Evolutionary conservation across 768 basidiomycete genomes (phyloP).

Genomic region (Leccinum subtestaceum): DNA sequence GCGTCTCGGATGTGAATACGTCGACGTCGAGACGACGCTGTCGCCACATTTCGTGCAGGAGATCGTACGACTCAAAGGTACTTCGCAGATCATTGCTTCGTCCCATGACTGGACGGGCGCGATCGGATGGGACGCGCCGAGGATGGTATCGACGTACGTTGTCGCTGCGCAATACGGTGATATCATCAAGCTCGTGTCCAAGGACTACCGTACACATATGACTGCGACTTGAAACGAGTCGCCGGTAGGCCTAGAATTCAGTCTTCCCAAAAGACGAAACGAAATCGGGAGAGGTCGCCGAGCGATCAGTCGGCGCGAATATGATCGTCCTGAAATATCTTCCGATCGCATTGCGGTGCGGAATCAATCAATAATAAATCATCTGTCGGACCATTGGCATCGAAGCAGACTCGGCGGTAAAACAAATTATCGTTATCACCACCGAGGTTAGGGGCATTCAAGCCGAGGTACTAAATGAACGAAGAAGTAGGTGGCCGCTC

Average conservation of each 20-base stretch:
- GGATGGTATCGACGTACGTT: no score
- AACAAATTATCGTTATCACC: constrained; percentile 2
- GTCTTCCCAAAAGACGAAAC: not conserved
- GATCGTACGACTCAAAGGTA: no score
- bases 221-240: no score
- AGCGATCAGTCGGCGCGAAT: not conserved
- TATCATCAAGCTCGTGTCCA: no score
- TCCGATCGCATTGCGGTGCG: not conserved
- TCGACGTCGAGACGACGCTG: constrained; percentile 67
- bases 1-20: constrained; percentile 83
- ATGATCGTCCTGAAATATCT: not conserved
- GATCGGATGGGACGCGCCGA: no score
- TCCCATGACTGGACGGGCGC: no score
- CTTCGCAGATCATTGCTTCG: no score
- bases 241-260: not conserved
- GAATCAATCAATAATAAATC: constrained; percentile 22
- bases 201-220: no score
- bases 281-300: not conserved
- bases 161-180: no score
- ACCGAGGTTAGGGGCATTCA: constrained; percentile 14
- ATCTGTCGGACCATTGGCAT: constrained; percentile 12
- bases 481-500: not conserved
- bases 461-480: constrained; percentile 9
- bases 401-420: constrained; percentile 22
- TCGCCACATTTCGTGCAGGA: no score